phyloP scores from a whole-genome alignment of 371 early-diverging fungal genomes.

The Rhizopus delemar region DNA sequence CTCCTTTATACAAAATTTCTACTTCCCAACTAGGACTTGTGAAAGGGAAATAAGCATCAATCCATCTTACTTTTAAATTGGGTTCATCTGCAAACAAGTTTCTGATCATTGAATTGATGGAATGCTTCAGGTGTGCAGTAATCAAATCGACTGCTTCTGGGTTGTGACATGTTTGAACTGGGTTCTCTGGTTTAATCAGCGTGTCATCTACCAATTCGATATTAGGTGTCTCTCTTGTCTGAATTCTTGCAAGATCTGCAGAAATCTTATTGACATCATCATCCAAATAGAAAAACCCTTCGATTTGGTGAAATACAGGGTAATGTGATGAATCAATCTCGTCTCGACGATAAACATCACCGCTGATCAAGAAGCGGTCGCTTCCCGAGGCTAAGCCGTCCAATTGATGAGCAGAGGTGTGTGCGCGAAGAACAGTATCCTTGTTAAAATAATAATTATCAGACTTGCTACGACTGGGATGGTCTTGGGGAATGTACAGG shows the following conservation, averaged over 20 bases:
- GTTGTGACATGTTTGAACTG: conserved; percentile 58
- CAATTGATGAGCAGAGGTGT: conserved; percentile 94
- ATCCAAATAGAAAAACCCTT: conserved; percentile 76
- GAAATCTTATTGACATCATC: conserved; percentile 24
- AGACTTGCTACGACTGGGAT: conserved; percentile 77
- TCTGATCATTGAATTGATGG: conserved; percentile 79
- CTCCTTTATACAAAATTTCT: conserved; percentile 88
- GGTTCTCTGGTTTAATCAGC: conserved; percentile 56
- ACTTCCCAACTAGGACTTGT: conserved; percentile 96
- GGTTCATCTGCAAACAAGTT: conserved; percentile 66
- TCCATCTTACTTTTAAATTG: conserved; percentile 89
- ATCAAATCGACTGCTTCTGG: conserved; percentile 57
- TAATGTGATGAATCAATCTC: conserved; percentile 96
- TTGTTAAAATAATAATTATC: conserved; percentile 95
- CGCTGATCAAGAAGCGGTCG: conserved; percentile 78
- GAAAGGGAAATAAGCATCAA: conserved; percentile 94
- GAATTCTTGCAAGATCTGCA: conserved; percentile 23
- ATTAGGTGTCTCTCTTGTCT: conserved; percentile 34
- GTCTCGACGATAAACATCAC: conserved; percentile 97
- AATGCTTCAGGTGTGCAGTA: conserved; percentile 72
- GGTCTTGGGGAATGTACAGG: conserved; percentile 79
- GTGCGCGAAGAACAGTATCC: conserved; percentile 82
- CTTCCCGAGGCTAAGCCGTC: conserved; percentile 62
- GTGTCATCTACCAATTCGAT: conserved; percentile 62
- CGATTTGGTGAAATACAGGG: conserved; percentile 98